These are phyloP conservation scores for carrot (Daucus carota) DNA, from an alignment of 129 eudicot genomes.

Conservation along the genomic window DH1_v3.0 NC_030389.2:27032001-27032500, in stretches of 20 bases:
- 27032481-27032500: constrained; percentile 68
- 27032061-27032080: background rate
- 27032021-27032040: background rate
- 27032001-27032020: background rate
- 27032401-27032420: constrained; percentile 74
- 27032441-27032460: constrained; percentile 58
- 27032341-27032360: background rate
- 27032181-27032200: background rate
- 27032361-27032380: background rate
- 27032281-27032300: background rate
- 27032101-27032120: background rate
- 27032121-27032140: background rate
- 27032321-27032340: background rate
- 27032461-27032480: constrained; percentile 64
- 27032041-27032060: background rate
- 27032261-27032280: background rate
- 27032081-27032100: background rate
- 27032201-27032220: background rate
- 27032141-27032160: background rate
- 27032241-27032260: no score
- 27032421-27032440: constrained; percentile 70
- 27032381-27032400: constrained; percentile 11
- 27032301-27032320: background rate
- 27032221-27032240: background rate
- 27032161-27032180: background rate